Conservation (phyloP, 106 monocot species). For the Dendrobium chrysotoxum region DNA sequence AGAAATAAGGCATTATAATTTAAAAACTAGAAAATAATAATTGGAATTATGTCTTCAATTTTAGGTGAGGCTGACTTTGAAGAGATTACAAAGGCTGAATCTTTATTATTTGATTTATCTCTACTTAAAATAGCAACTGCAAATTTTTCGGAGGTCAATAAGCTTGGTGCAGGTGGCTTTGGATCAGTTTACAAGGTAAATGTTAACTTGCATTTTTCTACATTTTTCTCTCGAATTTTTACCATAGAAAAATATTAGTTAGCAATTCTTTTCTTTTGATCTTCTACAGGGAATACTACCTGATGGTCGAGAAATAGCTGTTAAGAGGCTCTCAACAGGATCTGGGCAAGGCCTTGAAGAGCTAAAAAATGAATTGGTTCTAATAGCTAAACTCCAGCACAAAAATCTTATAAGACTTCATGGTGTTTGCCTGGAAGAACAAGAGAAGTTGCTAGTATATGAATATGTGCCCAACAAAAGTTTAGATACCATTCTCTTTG, state of each 20-base stretch:
- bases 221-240: neutral
- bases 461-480: conserved; percentile 30
- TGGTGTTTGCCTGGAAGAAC: conserved; percentile 21
- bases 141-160: conserved; percentile 15
- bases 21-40: neutral
- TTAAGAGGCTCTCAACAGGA: conserved; percentile 24
- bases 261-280: neutral
- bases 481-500: conserved; percentile 24
- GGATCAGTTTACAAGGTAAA: conserved; percentile 31
- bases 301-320: conserved; percentile 24
- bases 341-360: conserved; percentile 23
- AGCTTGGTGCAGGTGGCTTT: conserved; percentile 35
- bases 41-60: neutral
- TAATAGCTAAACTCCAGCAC: conserved; percentile 30
- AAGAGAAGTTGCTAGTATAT: conserved; percentile 24
- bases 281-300: neutral
- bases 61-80: neutral
- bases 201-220: neutral
- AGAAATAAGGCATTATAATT: neutral
- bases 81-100: neutral
- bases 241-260: neutral
- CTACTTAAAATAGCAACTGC: conserved; percentile 8
- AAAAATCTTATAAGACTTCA: conserved; percentile 22
- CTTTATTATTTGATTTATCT: conserved; percentile 7
- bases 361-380: conserved; percentile 19